Evolutionary conservation across 805 yeast species (phyloP).

Genomic region (Spathaspora sp.): DNA sequence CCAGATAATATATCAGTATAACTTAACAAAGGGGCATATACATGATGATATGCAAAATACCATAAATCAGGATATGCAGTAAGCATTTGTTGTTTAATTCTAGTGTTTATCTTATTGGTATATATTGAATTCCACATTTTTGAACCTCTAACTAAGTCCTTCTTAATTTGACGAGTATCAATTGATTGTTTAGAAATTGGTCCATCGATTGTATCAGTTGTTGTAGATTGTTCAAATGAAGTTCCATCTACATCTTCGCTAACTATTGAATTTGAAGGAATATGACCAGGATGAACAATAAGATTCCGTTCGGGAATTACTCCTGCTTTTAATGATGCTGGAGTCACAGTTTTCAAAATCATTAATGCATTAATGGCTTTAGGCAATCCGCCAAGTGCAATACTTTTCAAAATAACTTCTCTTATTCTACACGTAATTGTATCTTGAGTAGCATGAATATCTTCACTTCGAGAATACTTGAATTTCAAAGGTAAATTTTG

Average conservation of each 20-base stretch:
- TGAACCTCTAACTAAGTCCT: slow-evolving; percentile 47
- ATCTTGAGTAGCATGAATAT: slow-evolving; percentile 32
- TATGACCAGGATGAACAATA: slow-evolving; percentile 28
- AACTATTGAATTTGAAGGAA: slow-evolving; percentile 34
- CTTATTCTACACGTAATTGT: slow-evolving; percentile 53
- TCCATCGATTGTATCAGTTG: slow-evolving; percentile 39
- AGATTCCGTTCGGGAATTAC: slow-evolving; percentile 24
- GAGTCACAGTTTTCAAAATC: slow-evolving; percentile 62
- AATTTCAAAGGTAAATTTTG: slow-evolving; percentile 35
- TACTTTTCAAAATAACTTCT: slow-evolving; percentile 74
- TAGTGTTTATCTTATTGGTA: slow-evolving; percentile 59
- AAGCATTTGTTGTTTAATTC: slow-evolving; percentile 65
- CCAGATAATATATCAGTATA: slow-evolving; percentile 58
- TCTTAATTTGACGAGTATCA: slow-evolving; percentile 21
- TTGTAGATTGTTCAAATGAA: slow-evolving; percentile 18
- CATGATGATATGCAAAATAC: slow-evolving; percentile 65
- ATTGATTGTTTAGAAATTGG: slow-evolving; percentile 32
- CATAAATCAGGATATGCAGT: slow-evolving; percentile 85
- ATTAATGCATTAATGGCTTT: slow-evolving; percentile 77
- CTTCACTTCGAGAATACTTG: slow-evolving; percentile 30
- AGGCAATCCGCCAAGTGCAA: slow-evolving; percentile 82
- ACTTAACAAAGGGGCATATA: slow-evolving; percentile 76
- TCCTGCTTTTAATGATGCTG: slow-evolving; percentile 33
- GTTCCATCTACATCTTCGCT: slow-evolving; percentile 40
- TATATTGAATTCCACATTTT: slow-evolving; percentile 73